Evolutionary conservation across 805 yeast species (phyloP).

Genomic region (Saccharomycopsis selenospora): DNA sequence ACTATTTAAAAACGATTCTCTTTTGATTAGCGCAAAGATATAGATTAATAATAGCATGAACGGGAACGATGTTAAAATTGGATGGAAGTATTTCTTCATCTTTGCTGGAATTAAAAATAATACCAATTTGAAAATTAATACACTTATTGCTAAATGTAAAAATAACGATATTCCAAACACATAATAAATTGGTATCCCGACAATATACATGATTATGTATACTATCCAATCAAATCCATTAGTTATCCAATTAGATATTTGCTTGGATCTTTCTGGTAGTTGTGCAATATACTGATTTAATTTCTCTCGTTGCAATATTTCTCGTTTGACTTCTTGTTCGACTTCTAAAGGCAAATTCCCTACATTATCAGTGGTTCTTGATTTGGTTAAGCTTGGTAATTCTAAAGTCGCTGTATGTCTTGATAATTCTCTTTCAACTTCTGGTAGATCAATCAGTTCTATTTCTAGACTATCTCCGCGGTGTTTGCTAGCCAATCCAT

Average conservation of each 20-base stretch:
- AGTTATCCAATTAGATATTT: conserved; percentile 32
- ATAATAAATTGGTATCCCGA: conserved; percentile 56
- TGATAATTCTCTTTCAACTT: background rate
- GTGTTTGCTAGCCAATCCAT: background rate
- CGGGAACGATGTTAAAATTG: conserved; percentile 61
- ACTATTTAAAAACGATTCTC: conserved; percentile 38
- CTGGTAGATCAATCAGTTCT: background rate
- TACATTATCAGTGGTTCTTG: background rate
- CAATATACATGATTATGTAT: conserved; percentile 40
- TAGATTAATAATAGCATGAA: conserved; percentile 56
- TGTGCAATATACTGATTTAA: conserved; percentile 15
- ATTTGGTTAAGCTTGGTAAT: background rate
- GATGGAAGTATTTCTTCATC: conserved; percentile 53
- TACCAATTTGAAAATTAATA: conserved; percentile 46
- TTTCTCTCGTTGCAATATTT: conserved; percentile 18
- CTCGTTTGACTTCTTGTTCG: conserved; percentile 12
- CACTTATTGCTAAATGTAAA: conserved; percentile 54
- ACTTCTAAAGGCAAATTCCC: background rate
- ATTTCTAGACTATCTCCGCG: background rate
- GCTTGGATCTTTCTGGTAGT: conserved; percentile 24
- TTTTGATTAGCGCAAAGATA: conserved; percentile 49
- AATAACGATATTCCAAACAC: conserved; percentile 50
- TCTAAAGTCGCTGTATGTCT: background rate
- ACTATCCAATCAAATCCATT: conserved; percentile 50
- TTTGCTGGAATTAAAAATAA: conserved; percentile 39